Conservation (phyloP, 176 grass and related monocot species). For the Melocanna baccifera region DNA sequence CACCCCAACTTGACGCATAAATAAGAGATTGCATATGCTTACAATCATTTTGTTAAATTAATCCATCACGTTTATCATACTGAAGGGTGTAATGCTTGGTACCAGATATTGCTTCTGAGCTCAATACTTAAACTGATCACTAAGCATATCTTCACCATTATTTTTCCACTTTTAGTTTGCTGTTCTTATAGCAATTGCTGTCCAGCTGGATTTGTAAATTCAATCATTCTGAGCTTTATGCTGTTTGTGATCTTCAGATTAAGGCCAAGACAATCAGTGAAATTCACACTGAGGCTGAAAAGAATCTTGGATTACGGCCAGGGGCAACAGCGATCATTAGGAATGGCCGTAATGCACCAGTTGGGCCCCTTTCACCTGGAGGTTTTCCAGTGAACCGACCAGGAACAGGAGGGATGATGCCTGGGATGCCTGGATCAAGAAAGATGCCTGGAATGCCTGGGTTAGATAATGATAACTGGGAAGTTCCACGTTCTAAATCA, state of each 20-base stretch:
- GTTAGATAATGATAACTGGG: slow-evolving; percentile 86
- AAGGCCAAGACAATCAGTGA: slow-evolving; percentile 89
- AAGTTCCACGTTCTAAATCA: slow-evolving; percentile 80
- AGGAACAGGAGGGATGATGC: slow-evolving; percentile 94
- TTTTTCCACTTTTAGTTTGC: background rate
- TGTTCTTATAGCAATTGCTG: background rate
- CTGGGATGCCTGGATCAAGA: slow-evolving; percentile 91
- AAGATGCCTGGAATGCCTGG: slow-evolving; percentile 99
- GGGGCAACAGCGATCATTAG: slow-evolving; percentile 63
- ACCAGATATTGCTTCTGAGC: background rate
- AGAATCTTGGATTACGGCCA: slow-evolving; percentile 73
- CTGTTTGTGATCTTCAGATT: slow-evolving; percentile 52
- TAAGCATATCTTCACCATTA: background rate
- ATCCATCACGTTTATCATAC: background rate
- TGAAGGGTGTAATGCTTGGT: background rate
- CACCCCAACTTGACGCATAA: background rate
- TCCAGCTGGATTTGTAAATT: background rate
- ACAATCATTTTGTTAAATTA: background rate
- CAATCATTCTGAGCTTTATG: slow-evolving; percentile 31
- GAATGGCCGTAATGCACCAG: slow-evolving; percentile 53
- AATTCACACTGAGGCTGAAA: slow-evolving; percentile 84
- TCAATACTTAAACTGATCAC: background rate
- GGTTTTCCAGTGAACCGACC: slow-evolving; percentile 59
- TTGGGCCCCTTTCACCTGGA: slow-evolving; percentile 60
- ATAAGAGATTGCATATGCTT: background rate